phyloP scores from a whole-genome alignment of 2,329 filamentous ascomycete species.

The Neopestalotiopsis clavispora region DNA sequence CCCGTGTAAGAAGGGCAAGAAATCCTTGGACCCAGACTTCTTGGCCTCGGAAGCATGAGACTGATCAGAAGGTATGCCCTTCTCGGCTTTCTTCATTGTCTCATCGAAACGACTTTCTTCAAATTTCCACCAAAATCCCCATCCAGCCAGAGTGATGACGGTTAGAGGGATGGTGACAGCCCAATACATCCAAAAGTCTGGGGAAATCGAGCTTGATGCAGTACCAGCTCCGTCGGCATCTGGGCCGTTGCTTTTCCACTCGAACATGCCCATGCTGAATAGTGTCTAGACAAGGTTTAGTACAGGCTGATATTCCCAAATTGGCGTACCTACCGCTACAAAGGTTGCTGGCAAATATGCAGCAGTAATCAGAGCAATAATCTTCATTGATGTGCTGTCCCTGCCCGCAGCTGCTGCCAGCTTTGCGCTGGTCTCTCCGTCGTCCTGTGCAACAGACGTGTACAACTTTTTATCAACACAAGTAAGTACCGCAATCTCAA shows the following conservation, averaged over 20 bases:
- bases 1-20: background rate
- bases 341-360: constrained; percentile 42
- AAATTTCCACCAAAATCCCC: background rate
- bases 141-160: constrained; percentile 2
- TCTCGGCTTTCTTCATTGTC: no score
- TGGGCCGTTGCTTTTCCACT: background rate
- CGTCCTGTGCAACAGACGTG: constrained; percentile 4
- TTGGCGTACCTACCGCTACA: constrained; percentile 31
- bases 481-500: no score
- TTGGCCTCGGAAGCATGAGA: no score
- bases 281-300: background rate
- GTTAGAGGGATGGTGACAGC: constrained; percentile 1
- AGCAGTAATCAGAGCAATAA: constrained; percentile 42
- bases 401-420: constrained; percentile 3
- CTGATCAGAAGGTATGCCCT: no score
- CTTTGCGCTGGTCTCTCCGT: constrained; percentile 2
- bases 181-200: constrained; percentile 14
- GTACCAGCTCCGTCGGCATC: background rate
- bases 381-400: constrained; percentile 25
- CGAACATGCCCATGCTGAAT: constrained; percentile 14
- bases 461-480: background rate
- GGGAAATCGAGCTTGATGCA: background rate
- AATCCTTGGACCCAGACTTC: background rate
- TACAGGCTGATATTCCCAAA: no score
- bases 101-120: background rate